A percentile compares a stretch with the other conserved stretches of the same genome.
Conservation (phyloP, 768 basidiomycete genomes). For the Kwoniella botswanensis region DNA sequence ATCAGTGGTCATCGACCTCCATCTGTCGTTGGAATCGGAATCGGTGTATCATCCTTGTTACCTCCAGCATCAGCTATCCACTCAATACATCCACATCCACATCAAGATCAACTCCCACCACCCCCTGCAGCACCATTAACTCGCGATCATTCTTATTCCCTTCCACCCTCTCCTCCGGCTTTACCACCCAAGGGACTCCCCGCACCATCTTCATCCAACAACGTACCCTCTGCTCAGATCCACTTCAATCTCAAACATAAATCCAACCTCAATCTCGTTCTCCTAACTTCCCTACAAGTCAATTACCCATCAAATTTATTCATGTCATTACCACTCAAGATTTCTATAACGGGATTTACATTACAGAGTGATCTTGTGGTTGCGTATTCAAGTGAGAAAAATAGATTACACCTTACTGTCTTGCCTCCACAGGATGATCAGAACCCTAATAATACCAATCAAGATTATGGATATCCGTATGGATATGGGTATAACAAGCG, state of each 20-base stretch:
- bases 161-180: constrained; percentile 37
- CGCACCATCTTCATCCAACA: constrained; percentile 36
- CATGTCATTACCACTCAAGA: constrained; percentile 94
- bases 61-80: background rate
- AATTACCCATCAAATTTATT: constrained; percentile 96
- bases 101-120: background rate
- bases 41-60: background rate
- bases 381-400: constrained; percentile 83
- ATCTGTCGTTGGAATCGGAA: constrained; percentile 1
- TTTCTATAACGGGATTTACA: constrained; percentile 85
- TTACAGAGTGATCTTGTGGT: constrained; percentile 86
- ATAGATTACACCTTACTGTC: constrained; percentile 83
- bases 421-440: constrained; percentile 67
- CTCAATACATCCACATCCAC: background rate
- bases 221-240: constrained; percentile 75
- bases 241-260: constrained; percentile 85
- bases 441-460: background rate
- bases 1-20: background rate
- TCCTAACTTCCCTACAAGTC: constrained; percentile 90
- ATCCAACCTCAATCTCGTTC: constrained; percentile 82
- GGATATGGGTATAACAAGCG: background rate
- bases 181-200: constrained; percentile 27
- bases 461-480: background rate
- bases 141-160: constrained; percentile 11
- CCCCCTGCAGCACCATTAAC: background rate